phyloP scores from a whole-genome alignment of 1,139 yeast genomes.

The Insectozyma bohioensis region DNA sequence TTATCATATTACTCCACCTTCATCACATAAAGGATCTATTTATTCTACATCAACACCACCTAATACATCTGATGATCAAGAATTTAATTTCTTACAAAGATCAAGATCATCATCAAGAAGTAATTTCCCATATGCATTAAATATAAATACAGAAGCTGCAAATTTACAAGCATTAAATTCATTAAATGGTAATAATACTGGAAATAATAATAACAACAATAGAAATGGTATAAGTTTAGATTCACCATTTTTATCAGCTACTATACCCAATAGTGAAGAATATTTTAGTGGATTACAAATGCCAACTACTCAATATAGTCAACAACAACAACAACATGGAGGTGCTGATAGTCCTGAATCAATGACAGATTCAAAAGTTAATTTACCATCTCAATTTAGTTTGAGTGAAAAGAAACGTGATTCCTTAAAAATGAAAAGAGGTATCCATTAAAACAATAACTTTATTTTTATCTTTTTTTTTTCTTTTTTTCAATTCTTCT shows the following conservation, averaged over 20 bases:
- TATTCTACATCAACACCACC: conserved; percentile 21
- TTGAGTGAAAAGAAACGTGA: conserved; percentile 50
- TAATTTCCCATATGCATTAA: conserved; percentile 35
- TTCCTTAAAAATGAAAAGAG: conserved; percentile 47
- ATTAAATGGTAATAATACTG: conserved; percentile 21
- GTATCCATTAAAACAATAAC: conserved; percentile 47
- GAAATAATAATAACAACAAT: conserved; percentile 1
- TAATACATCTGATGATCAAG: conserved; percentile 16
- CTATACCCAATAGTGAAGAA: conserved; percentile 38
- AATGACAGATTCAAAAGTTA: conserved; percentile 7
- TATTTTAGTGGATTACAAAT: conserved; percentile 20
- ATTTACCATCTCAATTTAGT: conserved; percentile 18
- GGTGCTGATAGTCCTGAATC: conserved; percentile 7
- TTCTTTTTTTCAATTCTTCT: no score
- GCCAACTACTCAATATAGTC: conserved; percentile 3
- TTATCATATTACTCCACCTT: conserved; percentile 43
- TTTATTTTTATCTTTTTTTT: no score
- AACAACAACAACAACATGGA: conserved; percentile 3
- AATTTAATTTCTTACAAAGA: conserved; percentile 15
- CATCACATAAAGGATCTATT: conserved; percentile 35
- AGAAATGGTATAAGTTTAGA: conserved; percentile 29
- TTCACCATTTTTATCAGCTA: conserved; percentile 47
- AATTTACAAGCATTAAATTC: conserved; percentile 29
- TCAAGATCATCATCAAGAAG: conserved; percentile 27
- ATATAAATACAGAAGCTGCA: conserved; percentile 43